Evolutionary conservation across 163 green algal species (phyloP), one percentile per base, ranked within the genome.

Genomic region (Trebouxiophyceae sp.): DNA sequence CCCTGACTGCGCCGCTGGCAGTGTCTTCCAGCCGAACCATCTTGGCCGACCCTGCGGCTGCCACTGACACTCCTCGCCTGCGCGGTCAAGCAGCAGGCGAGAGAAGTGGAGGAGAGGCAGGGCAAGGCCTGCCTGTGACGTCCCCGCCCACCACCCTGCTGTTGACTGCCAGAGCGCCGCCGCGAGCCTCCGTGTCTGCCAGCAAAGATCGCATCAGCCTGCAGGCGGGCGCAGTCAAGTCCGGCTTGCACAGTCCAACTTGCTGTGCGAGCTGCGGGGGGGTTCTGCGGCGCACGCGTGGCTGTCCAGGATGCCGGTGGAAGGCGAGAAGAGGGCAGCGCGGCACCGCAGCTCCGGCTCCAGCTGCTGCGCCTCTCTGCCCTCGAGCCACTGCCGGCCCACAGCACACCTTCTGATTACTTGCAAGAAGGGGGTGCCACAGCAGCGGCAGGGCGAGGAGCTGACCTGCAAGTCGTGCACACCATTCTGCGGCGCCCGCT

Each of bases 281-380:
- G 39, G 19, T 50, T 50, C 39, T n/a, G 39, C 39, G 31, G 30
- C 46, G 24, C 46, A 79, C 62, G 61, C 56, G 54, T 87, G 82
- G 58, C 70, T 82, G 78, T 86, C 78, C 4, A 91, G 45, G 24
- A 91, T 78, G 32, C 77, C 84, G 5, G 83, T 87, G 24, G 61
- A 76, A 1, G 82, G 80, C 3, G 81, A 90, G 33, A 78, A 68
- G 45, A 89, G 45, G 1, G 71, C 83, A 4, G 79, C 82, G 5
- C 62, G 28, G 57, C 77, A 86, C 4, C 46, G 56, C 46, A 90
- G 57, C 22, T 69, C 72, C 2, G 83, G 83, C 69, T 90, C 83
- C 59, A 89, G 68, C 19, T 56, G 26, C 1, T 29, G 20, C 4
- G 66, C 73, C 27, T 81, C 60, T 1, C 30, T 29, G 30, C 2